Percentiles rank a stretch among this genome's conserved stretches.
Evolutionary conservation across 495 filamentous ascomycete genomes (phyloP).

Genomic region (Aspergillus saccharolyticus): DNA sequence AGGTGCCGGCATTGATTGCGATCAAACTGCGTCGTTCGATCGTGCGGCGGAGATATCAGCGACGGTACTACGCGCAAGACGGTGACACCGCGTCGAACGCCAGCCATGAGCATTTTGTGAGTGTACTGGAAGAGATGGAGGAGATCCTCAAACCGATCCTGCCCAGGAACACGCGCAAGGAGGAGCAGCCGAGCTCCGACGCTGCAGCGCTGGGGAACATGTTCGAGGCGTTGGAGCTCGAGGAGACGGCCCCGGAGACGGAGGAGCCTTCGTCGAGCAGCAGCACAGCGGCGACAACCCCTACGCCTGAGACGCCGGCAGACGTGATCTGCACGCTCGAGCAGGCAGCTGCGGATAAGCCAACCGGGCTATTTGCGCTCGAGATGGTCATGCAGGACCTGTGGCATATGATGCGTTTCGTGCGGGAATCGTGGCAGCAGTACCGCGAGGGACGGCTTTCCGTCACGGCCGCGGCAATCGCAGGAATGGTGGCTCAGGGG

Average conservation of each 20-base stretch:
- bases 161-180: not conserved
- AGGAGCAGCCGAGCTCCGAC: not conserved
- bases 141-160: not conserved
- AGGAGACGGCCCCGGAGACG: not conserved
- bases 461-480: not conserved
- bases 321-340: not conserved
- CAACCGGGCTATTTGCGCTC: not conserved
- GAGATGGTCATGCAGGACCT: not conserved
- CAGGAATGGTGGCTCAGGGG: not conserved
- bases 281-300: not conserved
- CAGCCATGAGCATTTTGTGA: not conserved
- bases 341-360: not conserved
- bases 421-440: not conserved
- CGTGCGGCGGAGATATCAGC: not conserved
- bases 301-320: too few species aligned
- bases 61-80: not conserved
- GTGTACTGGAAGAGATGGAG: not conserved
- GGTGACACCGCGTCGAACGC: not conserved
- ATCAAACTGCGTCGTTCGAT: not conserved
- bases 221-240: not conserved
- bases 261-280: too few species aligned
- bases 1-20: not conserved
- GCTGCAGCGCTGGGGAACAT: not conserved
- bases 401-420: not conserved
- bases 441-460: not conserved